phyloP scores from a whole-genome alignment of 345 rosid species.

The Hibiscus trionum region DNA sequence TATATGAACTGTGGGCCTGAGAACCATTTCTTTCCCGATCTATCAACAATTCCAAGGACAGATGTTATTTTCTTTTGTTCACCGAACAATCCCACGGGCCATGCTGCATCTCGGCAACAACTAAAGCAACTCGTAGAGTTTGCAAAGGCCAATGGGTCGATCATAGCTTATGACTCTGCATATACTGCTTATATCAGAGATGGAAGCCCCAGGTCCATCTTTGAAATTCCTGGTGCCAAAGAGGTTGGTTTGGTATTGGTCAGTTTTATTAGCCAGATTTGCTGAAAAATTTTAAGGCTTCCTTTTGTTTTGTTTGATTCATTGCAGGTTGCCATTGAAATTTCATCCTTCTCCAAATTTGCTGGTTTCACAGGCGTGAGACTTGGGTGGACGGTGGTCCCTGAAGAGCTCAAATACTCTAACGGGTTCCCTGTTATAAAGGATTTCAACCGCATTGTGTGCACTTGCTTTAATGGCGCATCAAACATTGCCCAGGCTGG shows the following conservation, averaged over 20 bases:
- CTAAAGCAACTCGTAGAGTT: slow-evolving; percentile 50
- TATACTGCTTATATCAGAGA: slow-evolving; percentile 66
- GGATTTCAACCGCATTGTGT: slow-evolving; percentile 61
- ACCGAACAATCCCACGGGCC: slow-evolving; percentile 85
- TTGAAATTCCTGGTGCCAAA: slow-evolving; percentile 80
- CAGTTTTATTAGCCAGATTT: neutral
- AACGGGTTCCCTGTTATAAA: slow-evolving; percentile 57
- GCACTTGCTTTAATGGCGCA: slow-evolving; percentile 82
- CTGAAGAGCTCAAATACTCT: slow-evolving; percentile 56
- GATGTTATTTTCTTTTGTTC: slow-evolving; percentile 87
- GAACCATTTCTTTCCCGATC: slow-evolving; percentile 61
- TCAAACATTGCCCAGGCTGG: slow-evolving; percentile 75
- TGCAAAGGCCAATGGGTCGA: slow-evolving; percentile 63
- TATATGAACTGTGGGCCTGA: slow-evolving; percentile 60
- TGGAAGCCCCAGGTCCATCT: slow-evolving; percentile 61
- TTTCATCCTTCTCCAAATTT: slow-evolving; percentile 77
- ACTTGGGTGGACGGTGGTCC: slow-evolving; percentile 84
- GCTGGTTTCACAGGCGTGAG: slow-evolving; percentile 90
- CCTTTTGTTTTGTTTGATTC: neutral
- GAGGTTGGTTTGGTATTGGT: slow-evolving; percentile 46
- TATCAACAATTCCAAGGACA: slow-evolving; percentile 44
- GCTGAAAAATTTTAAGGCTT: neutral
- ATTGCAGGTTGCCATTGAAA: slow-evolving; percentile 68
- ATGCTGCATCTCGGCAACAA: slow-evolving; percentile 51
- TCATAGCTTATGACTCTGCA: slow-evolving; percentile 64